Base-by-base conservation (phyloP, 768 basidiomycete species). In the Floccularia luteovirens region DNA sequence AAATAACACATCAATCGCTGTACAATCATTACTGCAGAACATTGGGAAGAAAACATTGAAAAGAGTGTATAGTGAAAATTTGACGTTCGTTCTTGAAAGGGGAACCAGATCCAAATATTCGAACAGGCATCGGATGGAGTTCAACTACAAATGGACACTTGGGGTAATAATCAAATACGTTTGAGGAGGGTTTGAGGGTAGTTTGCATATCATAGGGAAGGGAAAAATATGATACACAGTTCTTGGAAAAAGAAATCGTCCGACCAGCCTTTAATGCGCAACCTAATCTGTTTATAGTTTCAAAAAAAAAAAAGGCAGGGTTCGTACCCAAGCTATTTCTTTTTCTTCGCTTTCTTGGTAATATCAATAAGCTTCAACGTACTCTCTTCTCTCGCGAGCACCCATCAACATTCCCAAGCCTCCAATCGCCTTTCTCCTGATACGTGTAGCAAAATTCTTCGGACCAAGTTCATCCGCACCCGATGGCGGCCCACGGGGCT, bases 401-500 rank as follows among this genome's bases (percentile, higher is more conserved):
- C 74, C 82, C 74, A 89, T 79, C 49, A 90, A 74, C 54, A 75
- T 75, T 41, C 82, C 82, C 37, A 90, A 64, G 20, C 87, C 85
- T 24, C 82, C 85, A 44, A 90, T 84, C 14, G 89, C 88, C 69
- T 84, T 78, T 53, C 85, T 77, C 61, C 88, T 75, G 62, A 87
- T 83, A 51, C 89, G 77, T 25, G 80, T 79, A 5, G 89, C 89
- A 67, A 91, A 91, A 59, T 91, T 91, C 72, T 86, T 83, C 31
- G 85, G 82, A 14, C 83, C 82, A 36, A 91, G 76, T 55, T 91
- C 89, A 53, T 91, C 89, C 47, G 79, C 78, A 54, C 84, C 82
- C 17, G 84, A 84, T 31, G 90, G 90, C 42, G 90, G 90, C 51
- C 90, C 90, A 43, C 80, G 77, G 52, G 90, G 90, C 67, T 91